Evolutionary conservation across 2,329 filamentous ascomycete genomes (phyloP).

Genomic region (Xylariaceae sp.): DNA sequence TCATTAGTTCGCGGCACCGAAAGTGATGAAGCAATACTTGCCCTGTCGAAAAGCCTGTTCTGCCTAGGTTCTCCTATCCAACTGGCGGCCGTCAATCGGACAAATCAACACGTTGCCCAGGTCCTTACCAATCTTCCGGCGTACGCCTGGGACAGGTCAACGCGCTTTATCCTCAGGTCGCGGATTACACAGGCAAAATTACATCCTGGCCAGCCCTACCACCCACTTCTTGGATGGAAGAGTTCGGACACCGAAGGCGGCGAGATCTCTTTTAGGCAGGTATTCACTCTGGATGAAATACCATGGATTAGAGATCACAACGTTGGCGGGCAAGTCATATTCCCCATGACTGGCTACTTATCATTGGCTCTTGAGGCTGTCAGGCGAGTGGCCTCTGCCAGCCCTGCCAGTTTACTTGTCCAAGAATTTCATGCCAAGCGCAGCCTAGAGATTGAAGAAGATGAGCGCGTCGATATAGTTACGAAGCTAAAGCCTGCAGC

Average conservation of each 20-base stretch:
- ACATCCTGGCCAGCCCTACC: slow-evolving; percentile 13
- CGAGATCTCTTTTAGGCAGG: slow-evolving; percentile 46
- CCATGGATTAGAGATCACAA: slow-evolving; percentile 56
- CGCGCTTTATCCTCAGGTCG: slow-evolving; percentile 8
- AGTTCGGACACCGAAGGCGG: slow-evolving; percentile 19
- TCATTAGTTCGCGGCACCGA: slow-evolving; percentile 13
- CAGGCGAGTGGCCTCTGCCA: neutral
- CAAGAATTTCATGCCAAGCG: slow-evolving; percentile 25
- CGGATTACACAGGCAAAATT: slow-evolving; percentile 17
- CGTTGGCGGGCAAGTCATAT: slow-evolving; percentile 39
- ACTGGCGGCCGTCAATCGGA: slow-evolving; percentile 16
- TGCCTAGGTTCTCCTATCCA: slow-evolving; percentile 10
- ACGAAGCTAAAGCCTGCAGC: slow-evolving; percentile 35
- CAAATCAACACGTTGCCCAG: slow-evolving; percentile 13
- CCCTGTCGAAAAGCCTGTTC: slow-evolving; percentile 19
- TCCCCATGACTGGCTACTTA: slow-evolving; percentile 28
- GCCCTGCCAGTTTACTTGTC: slow-evolving; percentile 10
- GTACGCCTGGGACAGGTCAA: slow-evolving; percentile 28
- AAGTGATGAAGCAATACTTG: slow-evolving; percentile 7
- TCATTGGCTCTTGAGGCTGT: slow-evolving; percentile 23
- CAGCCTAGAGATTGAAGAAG: slow-evolving; percentile 40
- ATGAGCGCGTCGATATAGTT: slow-evolving; percentile 36
- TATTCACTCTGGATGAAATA: slow-evolving; percentile 45
- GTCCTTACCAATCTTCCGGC: slow-evolving; percentile 25
- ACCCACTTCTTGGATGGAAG: slow-evolving; percentile 26